A percentile compares a stretch with the other conserved stretches of the same genome.
These are phyloP conservation scores for Beauveria varroae DNA, from an alignment of 2,329 filamentous ascomycete species.

Conservation along the genomic window DNA sequence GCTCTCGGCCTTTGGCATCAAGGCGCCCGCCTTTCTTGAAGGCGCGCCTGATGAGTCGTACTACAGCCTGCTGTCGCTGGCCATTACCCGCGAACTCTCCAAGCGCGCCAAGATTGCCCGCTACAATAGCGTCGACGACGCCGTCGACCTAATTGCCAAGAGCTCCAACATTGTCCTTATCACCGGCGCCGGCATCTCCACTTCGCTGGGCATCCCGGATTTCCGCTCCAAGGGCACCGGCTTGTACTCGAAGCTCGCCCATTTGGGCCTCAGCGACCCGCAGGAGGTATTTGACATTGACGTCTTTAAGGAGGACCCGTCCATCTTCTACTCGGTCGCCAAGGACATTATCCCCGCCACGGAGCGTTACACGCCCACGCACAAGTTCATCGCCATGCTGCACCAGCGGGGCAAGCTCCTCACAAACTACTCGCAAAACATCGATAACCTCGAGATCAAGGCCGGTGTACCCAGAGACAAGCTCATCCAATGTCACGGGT, in stretches of 20 bases:
- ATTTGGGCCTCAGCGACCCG: conserved; percentile 72
- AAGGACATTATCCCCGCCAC: conserved; percentile 81
- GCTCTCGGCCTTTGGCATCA: conserved; percentile 77
- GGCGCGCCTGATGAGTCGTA: conserved; percentile 61
- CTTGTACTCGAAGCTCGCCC: conserved; percentile 77
- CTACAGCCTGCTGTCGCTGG: conserved; percentile 66
- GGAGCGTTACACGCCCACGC: conserved; percentile 79
- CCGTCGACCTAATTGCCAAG: conserved; percentile 64
- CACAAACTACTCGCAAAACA: conserved; percentile 98
- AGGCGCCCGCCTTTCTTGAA: conserved; percentile 65
- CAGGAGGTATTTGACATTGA: conserved; percentile 94
- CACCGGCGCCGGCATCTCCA: conserved; percentile 94
- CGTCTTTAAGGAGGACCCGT: conserved; percentile 78
- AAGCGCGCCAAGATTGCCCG: conserved; percentile 72
- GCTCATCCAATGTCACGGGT: conserved; percentile 92
- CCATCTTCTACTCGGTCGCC: conserved; percentile 84
- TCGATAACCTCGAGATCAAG: conserved; percentile 87
- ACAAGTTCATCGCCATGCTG: conserved; percentile 85
- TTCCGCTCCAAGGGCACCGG: conserved; percentile 91
- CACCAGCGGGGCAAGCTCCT: conserved; percentile 83
- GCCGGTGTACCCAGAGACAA: conserved; percentile 77
- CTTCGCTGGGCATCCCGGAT: conserved; percentile 91
- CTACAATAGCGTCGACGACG: conserved; percentile 85
- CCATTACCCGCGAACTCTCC: conserved; percentile 70
- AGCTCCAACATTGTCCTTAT: conserved; percentile 84